Percentiles rank a stretch among this genome's conserved stretches.
phyloP scores from a whole-genome alignment of 768 basidiomycete species.

The Collybia sordida region DNA sequence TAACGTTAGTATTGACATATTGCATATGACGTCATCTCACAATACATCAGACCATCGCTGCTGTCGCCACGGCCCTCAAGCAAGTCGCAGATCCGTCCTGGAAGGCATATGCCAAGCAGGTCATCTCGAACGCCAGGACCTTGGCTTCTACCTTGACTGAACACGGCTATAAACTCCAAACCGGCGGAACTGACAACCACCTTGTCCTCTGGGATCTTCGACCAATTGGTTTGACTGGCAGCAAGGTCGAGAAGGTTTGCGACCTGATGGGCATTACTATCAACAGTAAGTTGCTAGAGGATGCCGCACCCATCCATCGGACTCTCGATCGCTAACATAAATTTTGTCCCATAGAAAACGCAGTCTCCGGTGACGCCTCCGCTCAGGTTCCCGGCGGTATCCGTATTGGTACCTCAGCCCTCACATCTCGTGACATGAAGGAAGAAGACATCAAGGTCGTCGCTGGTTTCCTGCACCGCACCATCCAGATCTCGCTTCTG shows the following conservation, averaged over 20 bases:
- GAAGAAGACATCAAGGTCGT: constrained; percentile 87
- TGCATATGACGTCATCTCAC: no score
- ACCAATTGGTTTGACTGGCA: constrained; percentile 93
- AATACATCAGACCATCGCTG: constrained; percentile 78
- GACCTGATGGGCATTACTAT: constrained; percentile 96
- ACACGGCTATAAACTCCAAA: constrained; percentile 95
- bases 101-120: constrained; percentile 92
- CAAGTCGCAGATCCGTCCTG: constrained; percentile 90
- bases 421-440: constrained; percentile 93
- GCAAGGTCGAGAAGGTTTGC: constrained; percentile 98
- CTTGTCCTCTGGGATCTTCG: constrained; percentile 97
- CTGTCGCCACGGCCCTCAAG: constrained; percentile 87
- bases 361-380: constrained; percentile 94
- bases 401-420: constrained; percentile 90
- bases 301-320: background rate
- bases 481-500: constrained; percentile 84
- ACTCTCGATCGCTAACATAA: background rate
- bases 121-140: constrained; percentile 83
- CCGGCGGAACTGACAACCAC: constrained; percentile 96
- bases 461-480: constrained; percentile 89
- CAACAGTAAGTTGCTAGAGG: constrained; percentile 64
- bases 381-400: constrained; percentile 97
- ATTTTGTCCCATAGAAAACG: constrained; percentile 64
- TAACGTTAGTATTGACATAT: constrained; percentile 55
- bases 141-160: constrained; percentile 70